Evolutionary conservation across 129 eudicot genomes (phyloP).

Genomic region (Flaveria robusta): DNA sequence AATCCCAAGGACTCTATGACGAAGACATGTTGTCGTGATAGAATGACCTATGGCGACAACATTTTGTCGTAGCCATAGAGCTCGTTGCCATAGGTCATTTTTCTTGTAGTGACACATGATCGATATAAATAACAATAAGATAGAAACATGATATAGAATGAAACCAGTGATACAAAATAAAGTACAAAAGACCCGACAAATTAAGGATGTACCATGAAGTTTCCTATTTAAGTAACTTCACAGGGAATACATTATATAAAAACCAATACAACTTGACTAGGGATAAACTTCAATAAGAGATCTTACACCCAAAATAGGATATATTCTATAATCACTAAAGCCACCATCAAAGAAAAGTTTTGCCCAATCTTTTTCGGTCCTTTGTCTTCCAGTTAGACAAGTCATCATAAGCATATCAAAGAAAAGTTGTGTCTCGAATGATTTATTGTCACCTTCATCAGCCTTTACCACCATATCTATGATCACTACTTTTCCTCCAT

Average conservation of each 20-base stretch:
- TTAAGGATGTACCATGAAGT: not conserved
- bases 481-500: constrained; percentile 26
- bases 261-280: not conserved
- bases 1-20: too few species aligned
- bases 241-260: not conserved
- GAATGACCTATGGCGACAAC: too few species aligned
- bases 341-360: constrained; percentile 33
- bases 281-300: constrained; percentile 45
- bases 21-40: too few species aligned
- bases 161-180: not conserved
- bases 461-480: constrained; percentile 26
- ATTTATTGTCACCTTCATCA: not conserved
- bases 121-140: not conserved
- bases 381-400: constrained; percentile 34
- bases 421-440: constrained; percentile 21
- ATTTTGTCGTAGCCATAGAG: too few species aligned
- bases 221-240: not conserved
- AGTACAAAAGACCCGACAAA: not conserved
- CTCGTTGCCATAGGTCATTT: too few species aligned
- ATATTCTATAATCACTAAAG: constrained; percentile 28
- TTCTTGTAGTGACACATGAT: too few species aligned
- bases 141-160: not conserved
- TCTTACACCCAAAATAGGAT: constrained; percentile 28
- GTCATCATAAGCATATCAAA: constrained; percentile 35
- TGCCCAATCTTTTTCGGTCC: constrained; percentile 43